Base-by-base conservation (phyloP, 2,329 filamentous ascomycete genomes). In the Talaromyces sp. region DNA sequence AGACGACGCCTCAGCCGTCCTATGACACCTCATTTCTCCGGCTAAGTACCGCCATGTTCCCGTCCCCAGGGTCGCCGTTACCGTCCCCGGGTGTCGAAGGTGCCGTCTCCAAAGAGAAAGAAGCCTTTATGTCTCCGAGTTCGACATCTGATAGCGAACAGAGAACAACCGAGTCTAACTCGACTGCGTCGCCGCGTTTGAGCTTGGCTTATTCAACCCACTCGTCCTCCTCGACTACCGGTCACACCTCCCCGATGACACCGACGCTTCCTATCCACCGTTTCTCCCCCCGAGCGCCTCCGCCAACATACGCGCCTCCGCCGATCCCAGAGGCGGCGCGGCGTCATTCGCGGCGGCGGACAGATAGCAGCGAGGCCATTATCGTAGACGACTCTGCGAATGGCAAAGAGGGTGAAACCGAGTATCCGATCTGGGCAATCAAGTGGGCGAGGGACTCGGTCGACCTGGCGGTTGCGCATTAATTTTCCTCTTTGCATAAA, bases 321-420 rank as follows among this genome's bases (percentile, higher is more conserved):
- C 68, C 73, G 28, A 66, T 75, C 32, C 71, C 71, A 32, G 68
- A 69, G 27, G 70, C 71, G 56, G 36, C 52, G 25, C 70, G 68
- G 60, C 69, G 71, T 49, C 76, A 78, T 64, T 74, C 76, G 17
- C 69, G 75, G 42, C 72, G 75, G 54, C 72, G 75, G 32, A 79
- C 77, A 0, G 73, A 77, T 63, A 78, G 76, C 64, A 78, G 76
- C 60, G 77, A 80, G 67, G 78, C 78, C 61, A 80, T 82, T 56
- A 69, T 78, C 52, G 76, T 76, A 57, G 70, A 76, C 25, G 73
- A 76, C 30, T 49, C 55, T 1, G 77, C 79, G 4, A 80, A 81
- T 32, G 81, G 82, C 64, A 80, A 77, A 51, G 84, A 85, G 80
- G 84, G 86, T 57, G 68, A 82, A 19, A 33, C 52, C 11, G 80